Conservation (phyloP, 441 rosid genomes). For the Gossypium armourianum region DNA sequence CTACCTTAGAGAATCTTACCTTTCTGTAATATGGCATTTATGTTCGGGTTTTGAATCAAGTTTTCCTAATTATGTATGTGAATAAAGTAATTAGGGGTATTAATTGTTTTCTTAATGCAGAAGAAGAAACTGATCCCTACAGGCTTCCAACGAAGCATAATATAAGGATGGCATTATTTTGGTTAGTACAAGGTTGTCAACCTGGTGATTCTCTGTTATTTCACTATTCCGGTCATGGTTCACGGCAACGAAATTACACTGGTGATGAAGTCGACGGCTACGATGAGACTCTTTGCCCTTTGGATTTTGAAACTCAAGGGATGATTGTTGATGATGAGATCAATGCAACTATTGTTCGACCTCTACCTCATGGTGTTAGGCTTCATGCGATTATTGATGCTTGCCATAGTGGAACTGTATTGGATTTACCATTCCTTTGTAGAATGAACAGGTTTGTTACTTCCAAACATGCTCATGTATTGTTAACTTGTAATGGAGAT, state of each 20-base stretch:
- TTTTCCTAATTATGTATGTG: background rate
- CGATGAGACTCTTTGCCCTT: conserved; percentile 74
- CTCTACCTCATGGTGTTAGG: conserved; percentile 57
- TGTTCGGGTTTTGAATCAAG: background rate
- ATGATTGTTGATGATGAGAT: conserved; percentile 87
- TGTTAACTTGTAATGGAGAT: background rate
- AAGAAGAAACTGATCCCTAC: conserved; percentile 70
- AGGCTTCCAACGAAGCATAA: conserved; percentile 64
- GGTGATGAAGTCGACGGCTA: conserved; percentile 78
- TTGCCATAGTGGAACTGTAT: conserved; percentile 77
- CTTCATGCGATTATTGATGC: conserved; percentile 77
- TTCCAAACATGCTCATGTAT: background rate
- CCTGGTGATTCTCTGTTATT: conserved; percentile 80
- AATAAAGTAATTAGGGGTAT: background rate
- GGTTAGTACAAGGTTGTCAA: conserved; percentile 85
- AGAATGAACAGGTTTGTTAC: conserved; percentile 56
- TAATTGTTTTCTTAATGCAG: conserved; percentile 33
- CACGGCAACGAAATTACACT: conserved; percentile 52
- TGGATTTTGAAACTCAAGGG: conserved; percentile 81
- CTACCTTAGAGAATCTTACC: conserved; percentile 5
- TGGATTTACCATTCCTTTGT: conserved; percentile 66
- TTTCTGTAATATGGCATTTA: background rate
- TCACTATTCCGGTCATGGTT: conserved; percentile 89
- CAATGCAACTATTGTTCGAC: conserved; percentile 55
- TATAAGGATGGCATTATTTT: conserved; percentile 67